phyloP scores from a whole-genome alignment of 225 moss, liverwort and hornwort genomes.

The Lunularia cruciata region DNA sequence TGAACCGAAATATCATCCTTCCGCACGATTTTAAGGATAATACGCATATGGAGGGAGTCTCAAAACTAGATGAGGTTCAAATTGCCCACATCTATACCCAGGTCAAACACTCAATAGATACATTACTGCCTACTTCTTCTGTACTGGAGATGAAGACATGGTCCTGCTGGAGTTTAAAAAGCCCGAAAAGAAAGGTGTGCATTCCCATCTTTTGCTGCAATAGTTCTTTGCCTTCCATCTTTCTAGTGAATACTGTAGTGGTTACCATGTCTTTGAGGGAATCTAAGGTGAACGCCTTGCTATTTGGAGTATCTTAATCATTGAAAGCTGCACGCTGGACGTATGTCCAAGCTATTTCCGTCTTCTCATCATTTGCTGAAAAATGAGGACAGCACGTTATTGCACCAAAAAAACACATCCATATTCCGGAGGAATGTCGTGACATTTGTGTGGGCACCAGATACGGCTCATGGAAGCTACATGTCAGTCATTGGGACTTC shows the following conservation, averaged over 20 bases:
- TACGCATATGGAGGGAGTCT: no score
- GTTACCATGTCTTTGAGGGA: neutral
- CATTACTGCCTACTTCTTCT: no score
- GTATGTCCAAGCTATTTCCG: conserved; percentile 2
- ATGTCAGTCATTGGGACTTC: neutral
- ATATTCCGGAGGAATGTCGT: conserved; percentile 1
- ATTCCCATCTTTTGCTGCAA: neutral
- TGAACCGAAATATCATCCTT: no score
- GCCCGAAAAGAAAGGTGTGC: no score
- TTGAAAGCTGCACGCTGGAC: neutral
- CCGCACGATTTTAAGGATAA: no score
- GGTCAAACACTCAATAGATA: no score
- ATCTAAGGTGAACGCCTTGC: neutral
- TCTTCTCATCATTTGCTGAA: conserved; percentile 4
- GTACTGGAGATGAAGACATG: no score
- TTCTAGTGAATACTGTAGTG: no score
- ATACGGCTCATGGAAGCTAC: neutral
- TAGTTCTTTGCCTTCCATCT: no score
- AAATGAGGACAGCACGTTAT: neutral
- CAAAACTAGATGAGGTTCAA: no score
- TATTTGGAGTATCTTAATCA: neutral
- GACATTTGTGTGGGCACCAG: conserved; percentile 14
- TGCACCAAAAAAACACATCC: neutral
- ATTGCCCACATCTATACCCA: no score
- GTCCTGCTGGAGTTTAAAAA: no score